A percentile compares a stretch with the other conserved stretches of the same genome.
Evolutionary conservation across 305 asterid genomes (phyloP).

Genomic region (Fraxinus sp.): DNA sequence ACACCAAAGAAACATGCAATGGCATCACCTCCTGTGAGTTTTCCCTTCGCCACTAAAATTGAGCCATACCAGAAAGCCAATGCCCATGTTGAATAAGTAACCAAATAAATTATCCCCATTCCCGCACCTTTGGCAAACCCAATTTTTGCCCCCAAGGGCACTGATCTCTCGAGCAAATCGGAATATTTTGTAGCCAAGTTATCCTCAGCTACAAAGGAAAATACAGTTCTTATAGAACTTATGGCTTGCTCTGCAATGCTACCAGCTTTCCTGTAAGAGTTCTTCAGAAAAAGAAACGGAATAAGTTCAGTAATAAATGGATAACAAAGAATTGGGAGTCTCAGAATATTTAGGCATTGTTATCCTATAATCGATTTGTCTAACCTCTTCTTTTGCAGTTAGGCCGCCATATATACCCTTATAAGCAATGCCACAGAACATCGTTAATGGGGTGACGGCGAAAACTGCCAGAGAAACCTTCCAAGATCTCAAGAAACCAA

Average conservation of each 20-base stretch:
- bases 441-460: constrained; percentile 79
- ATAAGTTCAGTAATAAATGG: constrained; percentile 17
- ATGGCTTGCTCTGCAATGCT: constrained; percentile 77
- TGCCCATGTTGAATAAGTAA: constrained; percentile 86
- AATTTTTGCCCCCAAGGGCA: constrained; percentile 58
- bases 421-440: constrained; percentile 79
- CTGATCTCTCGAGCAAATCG: constrained; percentile 50
- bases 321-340: background rate
- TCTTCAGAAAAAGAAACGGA: constrained; percentile 36
- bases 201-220: constrained; percentile 81
- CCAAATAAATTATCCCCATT: constrained; percentile 73
- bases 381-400: constrained; percentile 82
- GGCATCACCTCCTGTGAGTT: constrained; percentile 71
- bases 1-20: constrained; percentile 90
- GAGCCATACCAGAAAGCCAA: constrained; percentile 92
- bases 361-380: background rate
- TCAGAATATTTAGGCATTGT: background rate
- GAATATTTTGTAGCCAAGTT: constrained; percentile 56
- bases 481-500: constrained; percentile 65
- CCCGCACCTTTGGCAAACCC: constrained; percentile 89
- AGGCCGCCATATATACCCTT: constrained; percentile 79
- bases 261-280: constrained; percentile 71
- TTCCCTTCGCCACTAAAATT: constrained; percentile 41
- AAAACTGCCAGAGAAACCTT: constrained; percentile 73
- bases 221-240: constrained; percentile 70